Base-by-base conservation (phyloP, 2,329 filamentous ascomycete species). In the Alternaria tenuissima region DNA sequence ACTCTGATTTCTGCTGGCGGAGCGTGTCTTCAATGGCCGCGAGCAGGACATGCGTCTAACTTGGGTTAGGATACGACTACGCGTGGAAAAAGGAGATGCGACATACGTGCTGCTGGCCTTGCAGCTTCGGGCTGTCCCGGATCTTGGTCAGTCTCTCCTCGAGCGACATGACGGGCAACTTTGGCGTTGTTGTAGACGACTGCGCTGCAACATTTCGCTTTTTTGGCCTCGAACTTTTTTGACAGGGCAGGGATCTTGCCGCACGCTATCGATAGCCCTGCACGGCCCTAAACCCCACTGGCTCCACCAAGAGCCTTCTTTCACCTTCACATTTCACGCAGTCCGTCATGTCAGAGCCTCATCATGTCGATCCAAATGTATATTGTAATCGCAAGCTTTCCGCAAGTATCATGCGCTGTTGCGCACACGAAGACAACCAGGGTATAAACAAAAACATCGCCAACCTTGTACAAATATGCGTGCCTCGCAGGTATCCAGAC, bases 71-170 rank as follows among this genome's bases (percentile, higher is more conserved):
- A 63, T 53, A 28, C 14, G 26, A 26, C 7, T 22, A 20, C 52
- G 18, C 52, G 39, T 12, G 18, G 3, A 43, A 42, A 52, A 24
- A 12, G 16, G 38, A 18, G 78, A 18, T 14, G 30, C 4, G 22
- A 42, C 83, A 69, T 83, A 95, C 93, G 87, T 94, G 93, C 80
- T 96, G 89, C 82, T 97, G 94, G 79, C 92, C 97, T 81, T 98
- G 92, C 74, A 97, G 88, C 81, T 96, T 97, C 57, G 95, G 95
- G 77, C 92, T 81, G 69, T 81, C 95, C 81, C 95, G 92, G 80
- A 98, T 97, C 87, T 96, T 97, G 83, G 94, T 92, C 78, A 99
- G 88, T 85, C 93, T 96, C 84, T 97, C 94, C 79, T 91, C 89
- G 42, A 98, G 83, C 80, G 88, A 88, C 82, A 82, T 82, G 64